These are phyloP conservation scores for Physcia stellaris DNA, from an alignment of 495 filamentous ascomycete species.

Conservation along the genomic window DNA sequence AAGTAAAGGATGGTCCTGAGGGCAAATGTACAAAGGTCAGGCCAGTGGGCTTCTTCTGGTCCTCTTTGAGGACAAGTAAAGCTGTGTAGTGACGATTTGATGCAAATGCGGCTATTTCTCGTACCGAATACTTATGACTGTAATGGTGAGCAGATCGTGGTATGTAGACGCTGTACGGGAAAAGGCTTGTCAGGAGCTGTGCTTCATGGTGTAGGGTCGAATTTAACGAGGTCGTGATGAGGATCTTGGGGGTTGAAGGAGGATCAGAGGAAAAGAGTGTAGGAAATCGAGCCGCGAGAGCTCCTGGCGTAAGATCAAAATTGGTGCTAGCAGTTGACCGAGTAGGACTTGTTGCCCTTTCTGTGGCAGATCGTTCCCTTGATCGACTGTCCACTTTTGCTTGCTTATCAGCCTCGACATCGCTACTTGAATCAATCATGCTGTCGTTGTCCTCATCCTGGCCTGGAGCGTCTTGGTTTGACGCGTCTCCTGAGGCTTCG, in stretches of 20 bases:
- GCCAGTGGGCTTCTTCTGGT: constrained; percentile 63
- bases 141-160: constrained; percentile 66
- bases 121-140: constrained; percentile 72
- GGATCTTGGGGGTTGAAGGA: constrained; percentile 54
- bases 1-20: constrained; percentile 75
- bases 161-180: constrained; percentile 83
- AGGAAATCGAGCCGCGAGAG: constrained; percentile 62
- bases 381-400: constrained; percentile 24
- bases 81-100: constrained; percentile 65
- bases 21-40: constrained; percentile 76
- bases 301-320: constrained; percentile 55
- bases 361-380: constrained; percentile 31
- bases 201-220: constrained; percentile 75
- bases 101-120: constrained; percentile 82
- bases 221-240: constrained; percentile 80
- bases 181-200: constrained; percentile 57
- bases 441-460: constrained; percentile 17
- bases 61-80: constrained; percentile 69
- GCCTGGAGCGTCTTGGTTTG: constrained; percentile 24
- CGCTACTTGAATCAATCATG: constrained; percentile 19
- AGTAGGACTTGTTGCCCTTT: constrained; percentile 40
- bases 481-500: constrained; percentile 29
- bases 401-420: constrained; percentile 32
- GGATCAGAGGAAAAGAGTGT: constrained; percentile 58
- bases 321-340: constrained; percentile 58